Percentiles rank a stretch among this genome's conserved stretches.
Evolutionary conservation across 495 filamentous ascomycete genomes (phyloP).

Genomic region (Aspergillus biplanus): DNA sequence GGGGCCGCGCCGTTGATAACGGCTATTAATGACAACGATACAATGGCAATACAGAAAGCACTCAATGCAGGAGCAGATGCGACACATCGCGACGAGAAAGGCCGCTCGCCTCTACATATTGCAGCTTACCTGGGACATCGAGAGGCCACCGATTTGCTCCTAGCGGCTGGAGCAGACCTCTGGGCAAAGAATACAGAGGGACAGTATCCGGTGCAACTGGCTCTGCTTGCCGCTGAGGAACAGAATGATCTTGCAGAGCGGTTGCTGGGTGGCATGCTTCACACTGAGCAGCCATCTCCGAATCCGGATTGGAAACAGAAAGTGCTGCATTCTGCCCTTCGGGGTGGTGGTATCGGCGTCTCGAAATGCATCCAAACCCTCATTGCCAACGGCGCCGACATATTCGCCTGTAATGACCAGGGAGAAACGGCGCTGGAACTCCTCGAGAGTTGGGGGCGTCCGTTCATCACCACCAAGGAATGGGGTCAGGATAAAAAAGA

Average conservation of each 20-base stretch:
- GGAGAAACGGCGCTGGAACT: neutral
- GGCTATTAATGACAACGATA: no score
- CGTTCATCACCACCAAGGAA: neutral
- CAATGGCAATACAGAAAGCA: no score
- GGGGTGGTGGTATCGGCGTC: neutral
- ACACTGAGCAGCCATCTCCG: neutral
- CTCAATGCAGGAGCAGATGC: no score
- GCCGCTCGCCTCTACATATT: neutral
- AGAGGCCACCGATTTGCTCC: neutral
- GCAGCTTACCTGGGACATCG: neutral
- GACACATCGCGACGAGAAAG: no score
- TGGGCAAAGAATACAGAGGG: neutral
- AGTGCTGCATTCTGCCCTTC: neutral
- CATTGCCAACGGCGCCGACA: neutral
- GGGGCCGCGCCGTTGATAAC: no score
- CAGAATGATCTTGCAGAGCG: neutral
- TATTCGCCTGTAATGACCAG: neutral
- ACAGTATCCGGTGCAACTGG: neutral
- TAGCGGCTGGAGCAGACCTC: neutral
- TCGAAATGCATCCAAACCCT: neutral
- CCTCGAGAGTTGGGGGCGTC: neutral
- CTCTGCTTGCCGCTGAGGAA: neutral
- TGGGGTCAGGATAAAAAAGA: neutral
- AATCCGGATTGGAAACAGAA: neutral
- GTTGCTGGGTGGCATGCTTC: neutral